Base-by-base conservation (phyloP, 768 basidiomycete genomes). In the Rhodotorula graminis region DNA sequence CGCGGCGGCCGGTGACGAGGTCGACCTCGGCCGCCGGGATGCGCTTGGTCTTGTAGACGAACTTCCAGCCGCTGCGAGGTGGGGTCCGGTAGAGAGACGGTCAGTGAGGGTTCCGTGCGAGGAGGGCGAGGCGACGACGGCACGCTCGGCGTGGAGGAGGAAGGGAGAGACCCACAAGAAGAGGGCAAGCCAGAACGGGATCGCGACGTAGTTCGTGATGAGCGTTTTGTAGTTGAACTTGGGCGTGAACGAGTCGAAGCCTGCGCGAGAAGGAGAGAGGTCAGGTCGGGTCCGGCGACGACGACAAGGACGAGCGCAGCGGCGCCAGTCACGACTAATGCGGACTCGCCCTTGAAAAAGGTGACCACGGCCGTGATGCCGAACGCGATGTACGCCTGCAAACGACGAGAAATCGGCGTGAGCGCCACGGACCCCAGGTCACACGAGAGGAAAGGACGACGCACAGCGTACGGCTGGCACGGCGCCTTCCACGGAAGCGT, bases 401-500 rank as follows among this genome's bases (percentile, higher is more conserved):
- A n/a, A n/a, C n/a, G n/a, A n/a, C n/a, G n/a, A n/a, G n/a, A n/a
- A n/a, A n/a, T n/a, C n/a, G n/a, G n/a, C n/a, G n/a, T n/a, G n/a
- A n/a, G n/a, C n/a, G n/a, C n/a, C n/a, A n/a, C n/a, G n/a, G n/a
- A n/a, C n/a, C n/a, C n/a, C n/a, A n/a, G n/a, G n/a, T n/a, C n/a
- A n/a, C n/a, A n/a, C n/a, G n/a, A n/a, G n/a, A n/a, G n/a, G n/a
- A n/a, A n/a, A n/a, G n/a, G n/a, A n/a, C 37, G 37, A 37, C 37
- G 37, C 37, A 37, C 37, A 11, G 64, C 59, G 69, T 85, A 90
- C 0, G 90, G 90, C 73, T 81, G 80, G 67, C 82, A 70, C 33
- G 78, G 80, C 18, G 79, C 75, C 70, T 78, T 80, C 80, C 80
- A 84, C 50, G 80, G 79, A 25, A 83, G 76, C 53, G 77, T 74